Percentiles rank a stretch among this genome's conserved stretches.
Conservation (phyloP, 140 eudicot genomes). For the Bidens hawaiensis region DNA sequence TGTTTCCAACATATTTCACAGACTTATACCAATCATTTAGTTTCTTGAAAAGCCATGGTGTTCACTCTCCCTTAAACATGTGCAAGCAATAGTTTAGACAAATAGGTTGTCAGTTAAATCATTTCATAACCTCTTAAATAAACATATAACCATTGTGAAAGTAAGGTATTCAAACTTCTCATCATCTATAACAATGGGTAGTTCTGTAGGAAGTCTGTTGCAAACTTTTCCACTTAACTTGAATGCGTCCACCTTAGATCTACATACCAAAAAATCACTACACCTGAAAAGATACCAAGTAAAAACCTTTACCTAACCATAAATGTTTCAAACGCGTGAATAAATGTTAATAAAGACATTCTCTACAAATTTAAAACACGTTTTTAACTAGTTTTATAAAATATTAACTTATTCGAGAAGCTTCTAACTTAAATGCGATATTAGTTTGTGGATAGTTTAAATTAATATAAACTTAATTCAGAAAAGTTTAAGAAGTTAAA, state of each 20-base stretch:
- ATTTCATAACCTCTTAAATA: not conserved
- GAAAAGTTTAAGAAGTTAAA: too few relatives aligned
- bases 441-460: too few relatives aligned
- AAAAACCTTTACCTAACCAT: not conserved
- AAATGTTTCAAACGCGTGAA: not conserved
- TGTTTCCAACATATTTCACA: not conserved
- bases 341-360: not conserved
- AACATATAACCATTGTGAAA: not conserved
- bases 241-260: not conserved
- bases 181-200: not conserved
- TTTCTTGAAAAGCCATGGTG: not conserved
- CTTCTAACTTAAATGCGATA: conserved; percentile 2
- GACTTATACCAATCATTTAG: not conserved
- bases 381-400: not conserved
- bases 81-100: not conserved
- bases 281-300: not conserved
- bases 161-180: not conserved
- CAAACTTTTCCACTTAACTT: too few relatives aligned
- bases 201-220: too few relatives aligned
- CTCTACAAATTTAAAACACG: not conserved
- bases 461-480: too few relatives aligned
- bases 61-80: not conserved
- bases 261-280: not conserved
- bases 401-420: not conserved
- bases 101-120: not conserved